Evolutionary conservation across 495 filamentous ascomycete species (phyloP).

Genomic region (Peziza echinospora): DNA sequence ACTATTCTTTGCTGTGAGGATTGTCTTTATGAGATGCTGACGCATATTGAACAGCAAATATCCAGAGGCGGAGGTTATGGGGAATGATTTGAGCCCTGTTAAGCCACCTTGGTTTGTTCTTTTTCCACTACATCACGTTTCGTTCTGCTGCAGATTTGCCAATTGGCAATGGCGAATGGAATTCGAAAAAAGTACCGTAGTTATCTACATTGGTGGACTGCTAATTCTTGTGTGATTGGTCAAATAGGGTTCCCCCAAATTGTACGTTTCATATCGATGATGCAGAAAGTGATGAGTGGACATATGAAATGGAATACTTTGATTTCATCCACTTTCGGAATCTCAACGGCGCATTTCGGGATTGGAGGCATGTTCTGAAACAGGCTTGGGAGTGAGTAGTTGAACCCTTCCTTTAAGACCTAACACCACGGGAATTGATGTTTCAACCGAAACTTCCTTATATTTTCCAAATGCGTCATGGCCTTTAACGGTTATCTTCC

Average conservation of each 20-base stretch:
- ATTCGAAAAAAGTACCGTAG: no score
- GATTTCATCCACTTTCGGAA: slow-evolving; percentile 24
- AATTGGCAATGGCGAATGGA: no score
- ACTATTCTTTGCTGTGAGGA: not conserved
- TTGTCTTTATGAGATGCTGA: slow-evolving; percentile 25
- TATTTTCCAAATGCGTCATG: no score
- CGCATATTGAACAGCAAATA: slow-evolving; percentile 40
- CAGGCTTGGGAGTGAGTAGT: slow-evolving; percentile 1
- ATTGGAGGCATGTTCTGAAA: slow-evolving; percentile 9
- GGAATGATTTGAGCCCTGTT: slow-evolving; percentile 42
- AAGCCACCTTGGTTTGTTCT: slow-evolving; percentile 25
- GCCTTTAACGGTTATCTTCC: no score
- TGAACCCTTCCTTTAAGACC: no score
- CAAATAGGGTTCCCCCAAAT: not conserved
- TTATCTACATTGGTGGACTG: not conserved
- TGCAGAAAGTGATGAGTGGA: slow-evolving; percentile 25
- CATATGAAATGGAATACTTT: slow-evolving; percentile 18
- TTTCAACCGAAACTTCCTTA: no score
- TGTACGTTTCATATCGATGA: slow-evolving; percentile 27
- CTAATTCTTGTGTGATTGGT: not conserved
- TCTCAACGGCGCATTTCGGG: slow-evolving; percentile 13
- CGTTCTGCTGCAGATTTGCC: no score
- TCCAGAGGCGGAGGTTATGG: slow-evolving; percentile 35
- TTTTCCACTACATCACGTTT: not conserved
- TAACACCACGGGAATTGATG: no score